Evolutionary conservation across 2,329 filamentous ascomycete genomes (phyloP), one percentile per base, ranked within the genome.

Genomic region (Stachybotrys elegans): DNA sequence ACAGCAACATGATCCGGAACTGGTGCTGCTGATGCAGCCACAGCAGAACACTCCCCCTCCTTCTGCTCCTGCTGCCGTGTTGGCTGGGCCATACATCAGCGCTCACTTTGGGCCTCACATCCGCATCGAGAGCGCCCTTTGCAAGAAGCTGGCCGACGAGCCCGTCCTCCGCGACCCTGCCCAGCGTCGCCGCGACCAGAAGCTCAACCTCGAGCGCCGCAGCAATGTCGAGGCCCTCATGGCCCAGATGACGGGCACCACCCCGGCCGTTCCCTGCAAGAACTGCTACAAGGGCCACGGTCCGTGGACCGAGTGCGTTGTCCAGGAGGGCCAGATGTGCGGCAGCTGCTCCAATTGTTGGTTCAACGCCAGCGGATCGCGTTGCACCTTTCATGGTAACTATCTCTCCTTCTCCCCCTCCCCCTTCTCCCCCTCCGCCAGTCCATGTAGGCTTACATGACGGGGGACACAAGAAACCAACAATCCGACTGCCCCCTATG

Each of bases 261-360:
- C 67, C 23, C 70, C 73, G 0, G 52, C 65, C 0, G 64, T 67
- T n/a, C 66, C 74, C 0, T 82, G 78, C 59, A 78, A 78, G 59
- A 80, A 78, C 58, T 82, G 78, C 56, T 69, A 73, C 58, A 81
- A 79, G 55, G 76, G 76, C 4, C 75, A 80, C 47, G 78, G 78
- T 0, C 78, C 78, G 0, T 82, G 77, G 77, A 75, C 67, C 1
- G 67, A 68, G 14, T 82, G 78, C 49, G 68, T 82, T n/a, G 64
- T 79, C n/a, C 73, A 78, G 19, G 72, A 74, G 39, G 77, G 78
- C 2, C 74, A 79, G 55, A 76, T 81, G 74, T 80, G 75, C 46
- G 78, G 78, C 9, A 79, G 75, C 53, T 82, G 78, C 49, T 72
- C 77, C 45, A 82, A 82, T 54, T 82, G 78, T 57, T 81, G 78